Base-by-base conservation (phyloP, 2,329 filamentous ascomycete genomes). In the Neopestalotiopsis clavispora region DNA sequence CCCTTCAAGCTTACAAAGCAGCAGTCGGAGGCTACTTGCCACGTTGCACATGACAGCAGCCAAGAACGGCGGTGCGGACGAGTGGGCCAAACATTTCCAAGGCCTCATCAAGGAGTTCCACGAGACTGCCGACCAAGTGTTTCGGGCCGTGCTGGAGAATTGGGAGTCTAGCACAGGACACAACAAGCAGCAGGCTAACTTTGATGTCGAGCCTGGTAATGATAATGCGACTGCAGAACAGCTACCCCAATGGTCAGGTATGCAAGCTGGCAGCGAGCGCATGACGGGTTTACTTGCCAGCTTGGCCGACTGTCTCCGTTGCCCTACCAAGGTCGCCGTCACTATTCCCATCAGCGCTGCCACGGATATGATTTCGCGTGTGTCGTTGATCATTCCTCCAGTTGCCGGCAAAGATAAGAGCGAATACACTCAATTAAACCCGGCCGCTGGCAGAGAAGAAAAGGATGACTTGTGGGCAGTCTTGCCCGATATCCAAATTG, bases 11-110 rank as follows among this genome's bases (percentile, higher is more conserved):
- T 81, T 93, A 4, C 82, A 86, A 28, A 78, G 83, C 42, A 85
- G 87, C 67, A 89, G 93, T 14, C 88, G 90, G 60, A 87, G 85
- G 32, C 80, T 97, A 1, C 86, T 90, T 63, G 86, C 94, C 9
- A 85, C 91, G n/a, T 84, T 97, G 61, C 91, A 94, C 72, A 90
- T 91, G 76, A 96, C 93, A 66, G 92, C 93, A 1, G 90, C 93
- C 5, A 98, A 97, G 80, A 91, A 92, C 70, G 90, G 89, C 20
- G 88, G 90, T 12, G 87, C 88, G 28, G 91, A 93, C 28, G 94
- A 97, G 79, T 98, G 95, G 95, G 84, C 85, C 17, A 92, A 89
- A 73, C 85, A 89, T 17, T 81, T 95, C 60, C 86, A 87, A 61
- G 82, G 83, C 7, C 84, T 91, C 12, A 82, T 97, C 30, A 84